phyloP scores from a whole-genome alignment of 2,329 filamentous ascomycete genomes.

The Colletotrichum kahawae region DNA sequence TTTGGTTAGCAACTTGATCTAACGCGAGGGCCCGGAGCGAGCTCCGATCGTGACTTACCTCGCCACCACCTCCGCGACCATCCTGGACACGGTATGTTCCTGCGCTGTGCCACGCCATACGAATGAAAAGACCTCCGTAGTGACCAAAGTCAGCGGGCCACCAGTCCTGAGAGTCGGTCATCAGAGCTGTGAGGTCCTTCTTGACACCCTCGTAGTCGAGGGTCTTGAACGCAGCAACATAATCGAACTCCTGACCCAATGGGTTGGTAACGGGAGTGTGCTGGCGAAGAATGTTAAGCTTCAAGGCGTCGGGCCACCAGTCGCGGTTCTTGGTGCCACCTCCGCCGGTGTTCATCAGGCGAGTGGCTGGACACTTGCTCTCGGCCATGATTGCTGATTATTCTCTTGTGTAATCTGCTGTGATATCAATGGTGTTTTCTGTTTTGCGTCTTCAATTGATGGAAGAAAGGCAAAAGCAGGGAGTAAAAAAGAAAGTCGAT shows the following conservation, averaged over 20 bases:
- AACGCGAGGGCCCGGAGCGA: slow-evolving; percentile 48
- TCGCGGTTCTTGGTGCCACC: slow-evolving; percentile 72
- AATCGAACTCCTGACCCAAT: slow-evolving; percentile 70
- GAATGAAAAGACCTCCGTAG: slow-evolving; percentile 81
- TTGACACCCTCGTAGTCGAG: slow-evolving; percentile 75
- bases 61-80: slow-evolving; percentile 75
- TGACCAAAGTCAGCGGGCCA: slow-evolving; percentile 85
- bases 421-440: background rate
- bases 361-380: slow-evolving; percentile 15
- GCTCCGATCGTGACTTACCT: slow-evolving; percentile 31
- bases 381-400: slow-evolving; percentile 9
- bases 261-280: slow-evolving; percentile 69
- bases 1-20: slow-evolving; percentile 48
- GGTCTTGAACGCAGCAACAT: slow-evolving; percentile 74
- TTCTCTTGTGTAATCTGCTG: background rate
- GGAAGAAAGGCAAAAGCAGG: background rate
- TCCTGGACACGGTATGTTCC: slow-evolving; percentile 80
- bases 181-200: slow-evolving; percentile 72
- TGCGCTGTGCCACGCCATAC: slow-evolving; percentile 82
- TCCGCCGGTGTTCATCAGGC: slow-evolving; percentile 50
- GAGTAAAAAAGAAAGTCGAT: background rate
- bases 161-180: slow-evolving; percentile 82
- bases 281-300: slow-evolving; percentile 76
- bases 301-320: slow-evolving; percentile 76
- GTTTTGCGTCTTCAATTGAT: background rate